Evolutionary conservation across 140 eudicot species (phyloP), one percentile per base, ranked within the genome.

Genomic region (Flaveria floridana): DNA sequence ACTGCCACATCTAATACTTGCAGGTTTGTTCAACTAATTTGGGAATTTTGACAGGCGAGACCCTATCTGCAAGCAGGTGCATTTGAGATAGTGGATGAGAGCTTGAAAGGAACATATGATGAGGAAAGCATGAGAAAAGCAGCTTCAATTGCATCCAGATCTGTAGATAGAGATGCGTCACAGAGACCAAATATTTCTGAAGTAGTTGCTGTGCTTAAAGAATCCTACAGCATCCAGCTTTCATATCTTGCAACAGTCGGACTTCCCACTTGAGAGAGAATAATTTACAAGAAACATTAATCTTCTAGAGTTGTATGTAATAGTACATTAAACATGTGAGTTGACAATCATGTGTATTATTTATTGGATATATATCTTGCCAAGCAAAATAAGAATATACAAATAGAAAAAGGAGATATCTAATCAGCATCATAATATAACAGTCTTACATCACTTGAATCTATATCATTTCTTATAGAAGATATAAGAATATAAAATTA

Each of bases 11-110:
- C 20, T 76, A 34, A 44, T 20, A 34, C 64, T 79, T 39, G 58
- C 62, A 46, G 2, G 37, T 66, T 34, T 74, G 58, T 74, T 80
- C 53, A 48, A 65, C 39, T 14, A 69, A 65, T 51, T 34, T 47
- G 69, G 7, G 37, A 51, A 48, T 23, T 34, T 71, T 57, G 61
- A 82, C 89, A 92, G 98, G 98, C 98, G 2, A 89, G 88, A 69
- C 98, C 98, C 19, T 92, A 87, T 82, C 72, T 92, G 81, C 96
- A 92, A 74, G 98, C 96, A 0, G 96, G 93, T 26, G 90, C 82
- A 61, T 92, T 87, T 80, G 96, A 92, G 84, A 82, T 92, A 56
- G 98, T 92, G 76, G 98, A 92, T 59, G 98, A 92, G 76, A 82
- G 82, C 70, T 56, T 92, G 51, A 74, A 86, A 80, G 95, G 91